Base-by-base conservation (phyloP, 2,329 filamentous ascomycete species). In the Lizonia empirigonia region DNA sequence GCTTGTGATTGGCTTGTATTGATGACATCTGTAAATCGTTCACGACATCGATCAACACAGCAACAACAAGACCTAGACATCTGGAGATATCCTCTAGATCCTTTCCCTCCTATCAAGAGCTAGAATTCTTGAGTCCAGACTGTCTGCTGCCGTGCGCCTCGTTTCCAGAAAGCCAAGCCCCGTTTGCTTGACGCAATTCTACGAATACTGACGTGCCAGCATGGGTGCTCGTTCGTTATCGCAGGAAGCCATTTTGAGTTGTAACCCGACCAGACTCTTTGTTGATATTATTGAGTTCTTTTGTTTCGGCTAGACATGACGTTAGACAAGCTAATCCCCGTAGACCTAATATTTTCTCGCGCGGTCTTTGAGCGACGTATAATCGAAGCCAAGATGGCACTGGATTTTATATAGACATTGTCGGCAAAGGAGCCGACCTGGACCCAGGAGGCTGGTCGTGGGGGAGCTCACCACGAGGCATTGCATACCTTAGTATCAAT, bases 131-230 rank as follows among this genome's bases (percentile, higher is more conserved):
- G 29, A 22, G 36, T 6, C 32, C 37, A 34, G 42, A 23, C 13
- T 16, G 32, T 8, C 15, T n/a, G 18, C 19, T 13, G 18, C 39
- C 10, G 9, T 27, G n/a, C 23, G 18, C 20, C 44, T 30, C 7
- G 24, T 29, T 37, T n/a, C 5, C 18, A n/a, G 1, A 24, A 20
- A 5, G 55, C 58, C 55, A 61, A 59, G 58, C 39, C 41, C 29
- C 33, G 22, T 6, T 32, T 49, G 39, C 34, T 49, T 61, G 56
- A 61, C 58, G 58, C 56, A 33, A 61, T 61, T 52, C 51, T 48
- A 30, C 23, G 20, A 24, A 22, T 30, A 41, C 49, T 61, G 58
- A 61, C 58, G 58, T 61, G 58, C 58, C 51, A 10, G 41, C 58
- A 61, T 48, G 53, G 51, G 44, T 48, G 33, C 26, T 38, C 16